phyloP scores from a whole-genome alignment of 2,329 filamentous ascomycete genomes.

The Sclerotinia glacialis region DNA sequence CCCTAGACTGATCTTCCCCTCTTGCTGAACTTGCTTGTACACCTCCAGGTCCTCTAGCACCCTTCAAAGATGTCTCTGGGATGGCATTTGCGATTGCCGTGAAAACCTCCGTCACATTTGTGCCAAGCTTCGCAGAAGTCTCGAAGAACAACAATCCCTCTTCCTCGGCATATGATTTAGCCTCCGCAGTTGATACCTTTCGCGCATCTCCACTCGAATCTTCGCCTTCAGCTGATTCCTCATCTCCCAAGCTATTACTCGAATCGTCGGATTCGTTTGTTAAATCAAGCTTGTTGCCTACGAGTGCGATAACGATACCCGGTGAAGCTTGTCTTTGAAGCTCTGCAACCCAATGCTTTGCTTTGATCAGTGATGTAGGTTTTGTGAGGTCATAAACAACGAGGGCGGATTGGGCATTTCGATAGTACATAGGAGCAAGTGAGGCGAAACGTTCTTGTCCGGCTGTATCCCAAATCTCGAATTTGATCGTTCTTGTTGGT shows the following conservation, averaged over 20 bases:
- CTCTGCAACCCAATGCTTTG: slow-evolving; percentile 98
- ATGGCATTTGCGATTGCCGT: slow-evolving; percentile 98
- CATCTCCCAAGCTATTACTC: slow-evolving; percentile 50
- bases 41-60: slow-evolving; percentile 68
- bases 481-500: slow-evolving; percentile 86
- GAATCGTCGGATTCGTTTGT: slow-evolving; percentile 56
- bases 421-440: slow-evolving; percentile 98
- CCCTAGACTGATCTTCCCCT: slow-evolving; percentile 67
- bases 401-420: slow-evolving; percentile 94
- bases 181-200: slow-evolving; percentile 88
- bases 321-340: slow-evolving; percentile 93
- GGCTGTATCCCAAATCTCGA: slow-evolving; percentile 97
- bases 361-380: slow-evolving; percentile 90
- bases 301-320: slow-evolving; percentile 93
- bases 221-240: slow-evolving; percentile 49
- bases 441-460: slow-evolving; percentile 97
- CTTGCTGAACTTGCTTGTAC: slow-evolving; percentile 54
- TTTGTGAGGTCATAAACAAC: slow-evolving; percentile 99
- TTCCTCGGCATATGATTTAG: slow-evolving; percentile 89
- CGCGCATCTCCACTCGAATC: slow-evolving; percentile 71
- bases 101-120: slow-evolving; percentile 94
- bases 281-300: slow-evolving; percentile 95
- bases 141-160: slow-evolving; percentile 95
- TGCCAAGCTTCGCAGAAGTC: slow-evolving; percentile 93
- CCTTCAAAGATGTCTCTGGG: slow-evolving; percentile 94